Conservation (phyloP, 371 early-diverging fungal genomes). For the Parasitella parasitica region DNA sequence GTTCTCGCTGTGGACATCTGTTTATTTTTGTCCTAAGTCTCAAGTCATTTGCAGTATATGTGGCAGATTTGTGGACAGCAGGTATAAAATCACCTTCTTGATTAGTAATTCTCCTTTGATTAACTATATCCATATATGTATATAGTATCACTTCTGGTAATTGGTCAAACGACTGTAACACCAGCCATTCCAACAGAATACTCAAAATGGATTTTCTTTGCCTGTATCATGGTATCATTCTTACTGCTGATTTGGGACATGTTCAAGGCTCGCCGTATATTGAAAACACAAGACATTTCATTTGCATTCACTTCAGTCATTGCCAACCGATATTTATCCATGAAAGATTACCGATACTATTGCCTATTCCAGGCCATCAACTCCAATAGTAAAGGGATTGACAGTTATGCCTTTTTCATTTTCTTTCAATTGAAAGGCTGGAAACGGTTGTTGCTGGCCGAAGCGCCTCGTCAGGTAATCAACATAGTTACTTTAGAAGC, state of each 20-base stretch:
- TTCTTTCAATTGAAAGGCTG: conserved; percentile 86
- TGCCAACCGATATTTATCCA: conserved; percentile 63
- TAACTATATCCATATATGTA: too few species aligned
- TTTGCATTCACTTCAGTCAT: conserved; percentile 76
- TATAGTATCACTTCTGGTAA: conserved; percentile 24
- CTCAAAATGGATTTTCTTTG: conserved; percentile 66
- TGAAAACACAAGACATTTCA: conserved; percentile 71
- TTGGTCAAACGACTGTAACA: conserved; percentile 18
- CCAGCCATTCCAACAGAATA: conserved; percentile 33
- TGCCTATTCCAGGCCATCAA: conserved; percentile 81
- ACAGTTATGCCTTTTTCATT: conserved; percentile 80
- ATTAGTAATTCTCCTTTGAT: not conserved
- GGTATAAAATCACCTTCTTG: too few species aligned
- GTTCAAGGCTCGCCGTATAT: conserved; percentile 65
- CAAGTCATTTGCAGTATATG: conserved; percentile 74
- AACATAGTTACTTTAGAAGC: conserved; percentile 39
- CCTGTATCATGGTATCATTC: conserved; percentile 67
- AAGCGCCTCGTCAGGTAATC: conserved; percentile 82
- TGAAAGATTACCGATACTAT: conserved; percentile 70
- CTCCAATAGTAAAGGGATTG: conserved; percentile 59
- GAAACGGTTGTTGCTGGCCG: conserved; percentile 85
- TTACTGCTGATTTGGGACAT: conserved; percentile 74
- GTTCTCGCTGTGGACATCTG: conserved; percentile 51
- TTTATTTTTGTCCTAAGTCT: conserved; percentile 68
- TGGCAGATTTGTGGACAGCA: conserved; percentile 75